Conservation (phyloP, 2,329 filamentous ascomycete species). For the Fusarium pininemorale region DNA sequence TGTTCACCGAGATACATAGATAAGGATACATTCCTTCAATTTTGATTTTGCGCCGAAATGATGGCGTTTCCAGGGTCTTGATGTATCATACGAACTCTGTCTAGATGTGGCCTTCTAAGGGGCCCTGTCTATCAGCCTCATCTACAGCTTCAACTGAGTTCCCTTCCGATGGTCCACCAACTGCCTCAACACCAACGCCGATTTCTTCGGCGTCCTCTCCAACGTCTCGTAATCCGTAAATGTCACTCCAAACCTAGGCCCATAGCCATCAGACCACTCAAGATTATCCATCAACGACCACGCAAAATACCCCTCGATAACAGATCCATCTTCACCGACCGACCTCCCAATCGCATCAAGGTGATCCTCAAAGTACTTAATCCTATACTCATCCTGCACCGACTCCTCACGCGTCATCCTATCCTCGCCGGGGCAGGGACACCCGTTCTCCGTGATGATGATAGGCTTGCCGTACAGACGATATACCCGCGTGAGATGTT, state of each 20-base stretch:
- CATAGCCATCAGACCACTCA: slow-evolving; percentile 30
- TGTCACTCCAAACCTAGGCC: slow-evolving; percentile 22
- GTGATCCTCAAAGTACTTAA: slow-evolving; percentile 51
- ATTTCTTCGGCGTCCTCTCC: slow-evolving; percentile 27
- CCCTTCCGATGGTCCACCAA: neutral
- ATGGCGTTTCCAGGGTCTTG: too few species aligned
- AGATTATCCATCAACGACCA: slow-evolving; percentile 35
- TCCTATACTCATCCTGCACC: slow-evolving; percentile 49
- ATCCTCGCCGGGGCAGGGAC: slow-evolving; percentile 24
- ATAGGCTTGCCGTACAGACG: slow-evolving; percentile 27
- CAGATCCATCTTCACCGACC: slow-evolving; percentile 13
- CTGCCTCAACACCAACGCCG: neutral
- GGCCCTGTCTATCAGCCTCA: neutral
- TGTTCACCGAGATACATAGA: neutral
- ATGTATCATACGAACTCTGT: too few species aligned
- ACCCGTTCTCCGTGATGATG: slow-evolving; percentile 26
- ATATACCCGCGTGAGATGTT: slow-evolving; percentile 18
- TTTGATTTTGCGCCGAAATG: too few species aligned
- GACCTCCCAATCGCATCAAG: slow-evolving; percentile 47
- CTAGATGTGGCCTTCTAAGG: too few species aligned
- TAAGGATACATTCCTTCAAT: neutral
- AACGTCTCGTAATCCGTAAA: slow-evolving; percentile 28
- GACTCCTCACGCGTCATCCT: slow-evolving; percentile 43
- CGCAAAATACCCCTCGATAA: slow-evolving; percentile 21
- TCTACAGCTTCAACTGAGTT: neutral